Percentiles rank a stretch among this genome's conserved stretches.
These are phyloP conservation scores for Suillus discolor DNA, from an alignment of 768 basidiomycete genomes.

Conservation along the genomic window DNA sequence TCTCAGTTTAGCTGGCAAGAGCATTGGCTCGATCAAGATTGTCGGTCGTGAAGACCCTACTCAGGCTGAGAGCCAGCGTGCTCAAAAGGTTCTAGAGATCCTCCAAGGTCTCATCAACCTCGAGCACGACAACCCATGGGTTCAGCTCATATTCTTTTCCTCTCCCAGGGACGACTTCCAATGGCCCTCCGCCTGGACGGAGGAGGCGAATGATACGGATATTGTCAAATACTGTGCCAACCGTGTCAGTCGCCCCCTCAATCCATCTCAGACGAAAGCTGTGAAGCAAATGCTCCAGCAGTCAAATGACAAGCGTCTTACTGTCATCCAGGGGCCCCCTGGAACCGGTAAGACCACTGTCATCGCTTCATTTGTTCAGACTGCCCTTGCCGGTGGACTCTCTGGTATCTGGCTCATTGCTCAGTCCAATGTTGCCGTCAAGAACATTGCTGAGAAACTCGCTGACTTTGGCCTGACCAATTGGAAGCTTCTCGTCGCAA, in stretches of 20 bases:
- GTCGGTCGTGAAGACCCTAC: constrained; percentile 61
- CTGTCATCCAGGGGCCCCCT: constrained; percentile 52
- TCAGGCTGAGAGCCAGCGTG: constrained; percentile 51
- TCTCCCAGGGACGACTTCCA: constrained; percentile 26
- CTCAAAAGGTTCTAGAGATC: constrained; percentile 29
- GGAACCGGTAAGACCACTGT: constrained; percentile 78
- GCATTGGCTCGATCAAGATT: constrained; percentile 42
- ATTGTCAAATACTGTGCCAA: constrained; percentile 18
- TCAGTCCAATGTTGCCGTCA: constrained; percentile 86
- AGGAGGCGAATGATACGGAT: constrained; percentile 19
- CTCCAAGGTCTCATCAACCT: constrained; percentile 36
- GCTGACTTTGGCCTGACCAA: constrained; percentile 48
- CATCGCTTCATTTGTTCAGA: constrained; percentile 62
- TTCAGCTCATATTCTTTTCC: constrained; percentile 36
- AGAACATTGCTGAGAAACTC: constrained; percentile 86
- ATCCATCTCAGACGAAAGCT: constrained; percentile 41
- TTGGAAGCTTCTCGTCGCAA: constrained; percentile 72
- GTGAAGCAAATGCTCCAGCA: constrained; percentile 40
- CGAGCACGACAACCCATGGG: constrained; percentile 39
- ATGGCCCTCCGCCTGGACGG: constrained; percentile 41
- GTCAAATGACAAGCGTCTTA: constrained; percentile 37
- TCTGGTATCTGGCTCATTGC: constrained; percentile 78
- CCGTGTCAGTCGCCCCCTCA: constrained; percentile 34
- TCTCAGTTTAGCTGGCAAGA: constrained; percentile 33
- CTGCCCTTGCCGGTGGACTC: constrained; percentile 40